Percentiles rank a stretch among this genome's conserved stretches.
Evolutionary conservation across 1,284 basidiomycete genomes (phyloP).

Genomic region (Irpex lacteus): DNA sequence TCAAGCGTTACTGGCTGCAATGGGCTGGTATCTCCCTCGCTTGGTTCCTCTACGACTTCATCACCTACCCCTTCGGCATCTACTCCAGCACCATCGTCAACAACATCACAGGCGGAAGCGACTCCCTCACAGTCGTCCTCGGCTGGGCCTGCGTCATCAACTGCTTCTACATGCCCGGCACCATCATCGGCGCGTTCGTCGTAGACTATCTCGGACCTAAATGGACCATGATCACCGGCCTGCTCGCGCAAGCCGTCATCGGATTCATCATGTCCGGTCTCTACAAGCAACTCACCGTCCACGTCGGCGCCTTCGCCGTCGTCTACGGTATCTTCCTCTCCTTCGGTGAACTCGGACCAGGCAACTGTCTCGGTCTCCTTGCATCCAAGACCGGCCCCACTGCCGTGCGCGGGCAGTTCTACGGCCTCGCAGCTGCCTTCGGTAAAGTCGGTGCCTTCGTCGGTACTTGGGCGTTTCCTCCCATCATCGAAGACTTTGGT

Average conservation of each 20-base stretch:
- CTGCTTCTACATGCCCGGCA: conserved; percentile 79
- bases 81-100: conserved; percentile 81
- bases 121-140: conserved; percentile 57
- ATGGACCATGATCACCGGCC: conserved; percentile 74
- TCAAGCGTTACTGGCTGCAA: conserved; percentile 78
- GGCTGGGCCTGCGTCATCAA: conserved; percentile 81
- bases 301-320: conserved; percentile 81
- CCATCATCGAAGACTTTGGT: conserved; percentile 69
- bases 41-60: conserved; percentile 89
- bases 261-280: conserved; percentile 86
- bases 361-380: conserved; percentile 78
- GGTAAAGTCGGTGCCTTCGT: conserved; percentile 91
- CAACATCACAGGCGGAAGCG: conserved; percentile 53
- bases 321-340: conserved; percentile 90
- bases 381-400: conserved; percentile 84
- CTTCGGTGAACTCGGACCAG: conserved; percentile 81
- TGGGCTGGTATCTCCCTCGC: conserved; percentile 68
- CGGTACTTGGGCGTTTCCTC: conserved; percentile 62
- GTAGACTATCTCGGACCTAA: conserved; percentile 77
- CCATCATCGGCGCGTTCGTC: conserved; percentile 74
- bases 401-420: conserved; percentile 84
- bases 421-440: conserved; percentile 82
- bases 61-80: conserved; percentile 77
- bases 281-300: conserved; percentile 56
- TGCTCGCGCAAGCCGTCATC: conserved; percentile 67